These are phyloP conservation scores for Phytopythium boreale DNA, from an alignment of 352 stramenopile species.

Conservation along the genomic window DNA sequence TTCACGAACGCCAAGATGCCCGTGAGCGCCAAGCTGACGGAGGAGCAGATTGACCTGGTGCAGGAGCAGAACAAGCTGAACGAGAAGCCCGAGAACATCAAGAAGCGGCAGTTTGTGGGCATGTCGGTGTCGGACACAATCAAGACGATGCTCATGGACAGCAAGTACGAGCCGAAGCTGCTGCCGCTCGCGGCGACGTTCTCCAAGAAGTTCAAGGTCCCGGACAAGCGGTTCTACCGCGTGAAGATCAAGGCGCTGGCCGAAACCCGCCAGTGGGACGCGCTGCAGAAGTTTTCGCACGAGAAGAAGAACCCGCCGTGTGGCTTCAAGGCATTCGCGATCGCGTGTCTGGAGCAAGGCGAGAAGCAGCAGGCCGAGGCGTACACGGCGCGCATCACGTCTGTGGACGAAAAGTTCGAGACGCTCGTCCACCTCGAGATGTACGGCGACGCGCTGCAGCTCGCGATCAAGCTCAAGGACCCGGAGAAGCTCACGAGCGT, in stretches of 20 bases:
- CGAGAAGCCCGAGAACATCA: conserved; percentile 79
- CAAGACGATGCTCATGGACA: conserved; percentile 70
- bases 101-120: conserved; percentile 76
- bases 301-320: conserved; percentile 86
- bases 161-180: conserved; percentile 83
- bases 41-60: conserved; percentile 87
- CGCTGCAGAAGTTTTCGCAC: conserved; percentile 83
- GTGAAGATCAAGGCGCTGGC: conserved; percentile 89
- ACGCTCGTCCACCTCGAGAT: conserved; percentile 84
- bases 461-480: conserved; percentile 85
- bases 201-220: conserved; percentile 89
- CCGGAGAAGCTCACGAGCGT: conserved; percentile 85
- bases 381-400: conserved; percentile 79
- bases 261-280: conserved; percentile 84
- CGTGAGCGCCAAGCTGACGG: conserved; percentile 60
- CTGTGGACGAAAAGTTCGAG: conserved; percentile 85
- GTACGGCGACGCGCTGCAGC: conserved; percentile 74
- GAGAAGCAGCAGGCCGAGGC: conserved; percentile 82
- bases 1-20: conserved; percentile 68
- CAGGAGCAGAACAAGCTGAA: conserved; percentile 83
- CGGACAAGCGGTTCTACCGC: conserved; percentile 89
- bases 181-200: conserved; percentile 56
- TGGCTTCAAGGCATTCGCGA: conserved; percentile 82
- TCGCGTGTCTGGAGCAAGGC: conserved; percentile 70
- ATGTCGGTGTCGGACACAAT: conserved; percentile 88